Conservation (phyloP, 2,329 filamentous ascomycete genomes). For the Bipolaris cookei region DNA sequence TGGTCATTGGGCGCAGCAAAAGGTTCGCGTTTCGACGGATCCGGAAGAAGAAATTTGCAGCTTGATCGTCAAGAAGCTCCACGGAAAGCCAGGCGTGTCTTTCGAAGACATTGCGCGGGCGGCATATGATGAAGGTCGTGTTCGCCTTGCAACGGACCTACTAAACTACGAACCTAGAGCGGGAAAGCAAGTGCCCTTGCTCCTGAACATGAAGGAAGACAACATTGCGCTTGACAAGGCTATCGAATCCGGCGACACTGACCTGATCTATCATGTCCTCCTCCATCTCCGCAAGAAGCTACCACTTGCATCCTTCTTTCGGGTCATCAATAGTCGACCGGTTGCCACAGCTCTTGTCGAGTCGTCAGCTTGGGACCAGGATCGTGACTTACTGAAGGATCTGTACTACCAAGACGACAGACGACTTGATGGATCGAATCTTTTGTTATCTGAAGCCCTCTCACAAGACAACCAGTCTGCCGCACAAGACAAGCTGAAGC, state of each 20-base stretch:
- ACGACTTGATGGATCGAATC: constrained; percentile 82
- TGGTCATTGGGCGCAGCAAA: constrained; percentile 95
- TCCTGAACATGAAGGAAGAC: constrained; percentile 95
- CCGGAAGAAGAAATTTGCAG: constrained; percentile 88
- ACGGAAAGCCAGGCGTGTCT: constrained; percentile 88
- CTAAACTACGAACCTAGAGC: constrained; percentile 93
- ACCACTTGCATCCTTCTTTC: constrained; percentile 89
- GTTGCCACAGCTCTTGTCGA: constrained; percentile 90
- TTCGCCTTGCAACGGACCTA: constrained; percentile 85
- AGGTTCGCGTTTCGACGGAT: constrained; percentile 82
- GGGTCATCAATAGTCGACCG: constrained; percentile 83
- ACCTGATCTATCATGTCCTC: constrained; percentile 88
- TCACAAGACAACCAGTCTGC: constrained; percentile 72
- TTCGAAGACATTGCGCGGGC: constrained; percentile 93
- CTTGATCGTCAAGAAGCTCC: constrained; percentile 83
- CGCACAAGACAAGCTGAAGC: constrained; percentile 83
- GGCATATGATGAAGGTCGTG: constrained; percentile 91
- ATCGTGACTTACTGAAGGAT: constrained; percentile 85
- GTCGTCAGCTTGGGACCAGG: constrained; percentile 78
- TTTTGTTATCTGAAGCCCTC: constrained; percentile 85
- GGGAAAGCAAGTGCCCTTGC: constrained; percentile 91
- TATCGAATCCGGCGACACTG: constrained; percentile 92
- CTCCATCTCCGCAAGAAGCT: constrained; percentile 88
- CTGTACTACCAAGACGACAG: constrained; percentile 97
- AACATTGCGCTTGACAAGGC: constrained; percentile 95